Conservation (phyloP, 2,329 filamentous ascomycete species). For the Alternaria burnsii region DNA sequence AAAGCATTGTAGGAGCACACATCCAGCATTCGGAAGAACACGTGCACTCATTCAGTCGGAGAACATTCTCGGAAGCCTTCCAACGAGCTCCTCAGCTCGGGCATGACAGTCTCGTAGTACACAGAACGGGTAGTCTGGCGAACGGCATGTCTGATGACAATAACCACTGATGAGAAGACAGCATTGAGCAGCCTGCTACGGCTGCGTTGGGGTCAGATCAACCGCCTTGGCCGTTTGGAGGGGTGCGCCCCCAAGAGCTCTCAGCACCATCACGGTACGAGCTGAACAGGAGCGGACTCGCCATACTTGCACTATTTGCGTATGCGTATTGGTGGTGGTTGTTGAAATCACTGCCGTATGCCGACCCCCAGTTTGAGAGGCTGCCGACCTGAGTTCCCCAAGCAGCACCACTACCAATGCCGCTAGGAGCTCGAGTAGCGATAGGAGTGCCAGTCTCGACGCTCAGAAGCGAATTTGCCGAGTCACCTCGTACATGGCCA, state of each 20-base stretch:
- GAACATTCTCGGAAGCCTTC: not conserved
- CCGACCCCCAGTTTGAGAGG: slow-evolving; percentile 37
- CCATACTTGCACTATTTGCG: slow-evolving; percentile 40
- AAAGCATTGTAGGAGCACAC: not conserved
- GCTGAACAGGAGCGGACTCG: slow-evolving; percentile 54
- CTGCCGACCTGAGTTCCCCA: slow-evolving; percentile 42
- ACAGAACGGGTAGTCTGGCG: slow-evolving; percentile 1
- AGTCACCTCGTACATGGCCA: slow-evolving; percentile 56
- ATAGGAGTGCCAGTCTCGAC: slow-evolving; percentile 30
- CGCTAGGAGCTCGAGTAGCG: slow-evolving; percentile 21
- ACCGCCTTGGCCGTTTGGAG: slow-evolving; percentile 50
- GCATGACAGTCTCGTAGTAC: not conserved
- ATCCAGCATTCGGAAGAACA: not conserved
- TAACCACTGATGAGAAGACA: slow-evolving; percentile 14
- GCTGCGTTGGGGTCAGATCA: slow-evolving; percentile 35
- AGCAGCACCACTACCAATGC: slow-evolving; percentile 39
- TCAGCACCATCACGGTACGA: slow-evolving; percentile 44
- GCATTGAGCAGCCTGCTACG: slow-evolving; percentile 21
- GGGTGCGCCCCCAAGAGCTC: slow-evolving; percentile 48
- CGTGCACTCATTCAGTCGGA: not conserved
- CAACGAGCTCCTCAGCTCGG: not conserved
- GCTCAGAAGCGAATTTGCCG: slow-evolving; percentile 53
- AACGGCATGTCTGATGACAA: slow-evolving; percentile 4
- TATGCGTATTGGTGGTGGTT: slow-evolving; percentile 29
- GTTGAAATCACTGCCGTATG: slow-evolving; percentile 34